A percentile compares a stretch with the other conserved stretches of the same genome.
phyloP scores from a whole-genome alignment of 257 asterid species.

The Solanum pinnatisectum region DNA sequence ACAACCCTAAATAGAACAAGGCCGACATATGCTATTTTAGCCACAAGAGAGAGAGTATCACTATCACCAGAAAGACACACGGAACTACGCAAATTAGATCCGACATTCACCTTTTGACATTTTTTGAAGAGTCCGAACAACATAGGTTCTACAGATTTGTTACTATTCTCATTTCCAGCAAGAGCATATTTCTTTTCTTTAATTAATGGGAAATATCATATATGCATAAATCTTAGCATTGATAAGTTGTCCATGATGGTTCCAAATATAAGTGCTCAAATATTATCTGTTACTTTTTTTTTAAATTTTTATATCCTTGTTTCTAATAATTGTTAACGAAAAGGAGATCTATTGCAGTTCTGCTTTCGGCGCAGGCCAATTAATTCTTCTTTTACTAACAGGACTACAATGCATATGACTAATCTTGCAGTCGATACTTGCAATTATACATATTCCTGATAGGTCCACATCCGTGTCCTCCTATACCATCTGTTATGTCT shows the following conservation, averaged over 20 bases:
- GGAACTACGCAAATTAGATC: no score
- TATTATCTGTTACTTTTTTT: neutral
- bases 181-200: neutral
- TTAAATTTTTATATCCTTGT: neutral
- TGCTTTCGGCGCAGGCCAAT: neutral
- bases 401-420: neutral
- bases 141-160: neutral
- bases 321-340: neutral
- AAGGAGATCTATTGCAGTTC: neutral
- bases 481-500: neutral
- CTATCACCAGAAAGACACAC: neutral
- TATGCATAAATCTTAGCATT: neutral
- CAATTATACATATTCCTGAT: neutral
- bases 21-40: neutral
- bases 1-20: neutral
- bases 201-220: neutral
- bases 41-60: neutral
- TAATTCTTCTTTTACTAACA: neutral
- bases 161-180: neutral
- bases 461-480: neutral
- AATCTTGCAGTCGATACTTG: neutral
- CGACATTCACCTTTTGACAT: neutral
- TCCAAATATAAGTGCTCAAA: neutral
- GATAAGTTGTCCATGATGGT: neutral
- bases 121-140: neutral